Percentiles rank a stretch among this genome's conserved stretches.
Conservation (phyloP, 345 rosid species). For the Erysimum cheiranthoides region DNA sequence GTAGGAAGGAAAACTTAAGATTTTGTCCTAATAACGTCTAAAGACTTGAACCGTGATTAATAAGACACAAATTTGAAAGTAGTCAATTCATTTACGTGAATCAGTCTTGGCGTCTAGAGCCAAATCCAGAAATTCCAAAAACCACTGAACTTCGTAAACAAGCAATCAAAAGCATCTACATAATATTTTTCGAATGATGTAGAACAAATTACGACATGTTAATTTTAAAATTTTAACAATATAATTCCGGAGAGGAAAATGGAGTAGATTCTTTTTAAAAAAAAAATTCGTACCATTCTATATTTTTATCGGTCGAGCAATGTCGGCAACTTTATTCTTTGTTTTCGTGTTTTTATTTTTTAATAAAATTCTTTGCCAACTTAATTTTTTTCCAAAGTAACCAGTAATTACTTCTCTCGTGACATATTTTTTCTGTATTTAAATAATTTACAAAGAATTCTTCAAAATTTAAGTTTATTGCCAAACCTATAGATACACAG, state of each 20-base stretch:
- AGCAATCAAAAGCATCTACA: no score
- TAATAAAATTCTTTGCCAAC: no score
- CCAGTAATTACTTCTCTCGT: conserved; percentile 4
- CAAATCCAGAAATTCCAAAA: background rate
- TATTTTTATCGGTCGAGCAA: background rate
- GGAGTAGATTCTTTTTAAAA: background rate
- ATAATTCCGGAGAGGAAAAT: background rate
- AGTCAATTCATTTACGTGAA: background rate
- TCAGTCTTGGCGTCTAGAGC: no score
- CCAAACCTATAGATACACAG: conserved; percentile 12
- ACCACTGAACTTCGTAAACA: background rate
- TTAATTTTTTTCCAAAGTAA: no score
- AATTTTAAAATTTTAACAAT: no score
- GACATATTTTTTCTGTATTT: background rate
- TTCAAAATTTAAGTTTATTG: conserved; percentile 2
- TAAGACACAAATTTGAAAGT: background rate
- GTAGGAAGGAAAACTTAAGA: background rate
- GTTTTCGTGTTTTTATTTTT: background rate
- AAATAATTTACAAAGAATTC: background rate
- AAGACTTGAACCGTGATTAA: background rate
- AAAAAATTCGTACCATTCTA: background rate
- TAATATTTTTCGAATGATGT: no score
- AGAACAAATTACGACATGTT: no score
- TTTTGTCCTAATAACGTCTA: background rate
- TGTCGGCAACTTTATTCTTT: conserved; percentile 22